A percentile compares a stretch with the other conserved stretches of the same genome.
phyloP scores from a whole-genome alignment of 139 green algal species.

The Tetradesmus lagerheimii region DNA sequence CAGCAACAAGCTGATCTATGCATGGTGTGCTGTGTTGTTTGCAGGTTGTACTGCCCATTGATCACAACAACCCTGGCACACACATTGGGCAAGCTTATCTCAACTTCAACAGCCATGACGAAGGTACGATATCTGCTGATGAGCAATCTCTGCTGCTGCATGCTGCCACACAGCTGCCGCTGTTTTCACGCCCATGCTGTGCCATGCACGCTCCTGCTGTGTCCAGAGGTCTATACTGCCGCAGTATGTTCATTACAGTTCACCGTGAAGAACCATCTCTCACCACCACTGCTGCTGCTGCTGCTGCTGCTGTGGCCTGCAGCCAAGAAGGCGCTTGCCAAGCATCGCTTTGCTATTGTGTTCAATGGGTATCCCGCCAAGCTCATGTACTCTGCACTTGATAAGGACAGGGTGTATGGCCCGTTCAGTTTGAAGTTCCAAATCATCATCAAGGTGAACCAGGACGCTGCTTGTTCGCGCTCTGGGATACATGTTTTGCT shows the following conservation, averaged over 20 bases:
- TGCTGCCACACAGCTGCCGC: not conserved
- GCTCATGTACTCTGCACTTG: conserved; percentile 15
- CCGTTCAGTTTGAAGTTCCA: conserved; percentile 37
- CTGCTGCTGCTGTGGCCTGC: conserved; percentile 2
- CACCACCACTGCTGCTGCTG: not conserved
- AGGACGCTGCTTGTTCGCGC: no score
- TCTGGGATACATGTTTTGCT: no score
- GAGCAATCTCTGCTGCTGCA: not conserved
- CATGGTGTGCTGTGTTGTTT: not conserved
- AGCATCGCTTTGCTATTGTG: conserved; percentile 14
- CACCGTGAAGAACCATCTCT: no score
- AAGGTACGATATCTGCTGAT: not conserved
- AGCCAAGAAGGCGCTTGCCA: conserved; percentile 10
- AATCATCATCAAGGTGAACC: conserved; percentile 27
- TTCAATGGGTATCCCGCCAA: conserved; percentile 20
- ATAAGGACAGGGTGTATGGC: conserved; percentile 34
- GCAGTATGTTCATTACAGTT: no score
- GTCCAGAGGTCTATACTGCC: no score
- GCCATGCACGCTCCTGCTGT: not conserved
- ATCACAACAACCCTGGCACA: not conserved
- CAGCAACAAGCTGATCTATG: no score
- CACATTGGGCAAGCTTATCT: conserved; percentile 35
- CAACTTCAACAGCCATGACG: conserved; percentile 22
- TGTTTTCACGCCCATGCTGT: not conserved
- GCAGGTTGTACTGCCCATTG: conserved; percentile 25